phyloP scores from a whole-genome alignment of 2,329 filamentous ascomycete genomes.

The Simplicillium aogashimaense region DNA sequence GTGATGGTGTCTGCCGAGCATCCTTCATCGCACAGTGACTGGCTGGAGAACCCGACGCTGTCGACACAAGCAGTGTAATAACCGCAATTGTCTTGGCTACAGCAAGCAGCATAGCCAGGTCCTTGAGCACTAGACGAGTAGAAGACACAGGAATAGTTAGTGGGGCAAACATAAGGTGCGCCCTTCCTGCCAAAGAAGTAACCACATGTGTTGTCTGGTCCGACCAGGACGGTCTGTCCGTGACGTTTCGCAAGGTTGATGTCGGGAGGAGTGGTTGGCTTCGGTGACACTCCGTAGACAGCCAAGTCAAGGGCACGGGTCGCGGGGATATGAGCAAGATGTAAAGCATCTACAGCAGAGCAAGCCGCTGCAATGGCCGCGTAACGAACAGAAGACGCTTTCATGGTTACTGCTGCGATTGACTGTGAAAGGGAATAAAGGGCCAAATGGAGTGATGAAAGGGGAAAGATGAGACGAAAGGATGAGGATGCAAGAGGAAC shows the following conservation, averaged over 20 bases:
- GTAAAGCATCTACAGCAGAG: slow-evolving; percentile 13
- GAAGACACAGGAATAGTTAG: slow-evolving; percentile 24
- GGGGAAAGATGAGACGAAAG: too few species aligned
- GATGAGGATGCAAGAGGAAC: too few species aligned
- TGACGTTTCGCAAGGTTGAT: slow-evolving; percentile 19
- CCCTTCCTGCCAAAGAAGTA: slow-evolving; percentile 31
- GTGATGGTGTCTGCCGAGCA: slow-evolving; percentile 30
- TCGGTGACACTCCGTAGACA: slow-evolving; percentile 24
- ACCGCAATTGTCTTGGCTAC: slow-evolving; percentile 20
- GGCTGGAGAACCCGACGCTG: slow-evolving; percentile 19
- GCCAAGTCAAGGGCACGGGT: slow-evolving; percentile 22
- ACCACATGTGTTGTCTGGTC: slow-evolving; percentile 40
- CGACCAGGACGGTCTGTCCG: slow-evolving; percentile 29
- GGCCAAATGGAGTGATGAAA: too few species aligned
- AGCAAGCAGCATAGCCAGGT: slow-evolving; percentile 33
- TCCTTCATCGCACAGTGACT: slow-evolving; percentile 26
- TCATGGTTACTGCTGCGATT: too few species aligned
- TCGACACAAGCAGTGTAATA: slow-evolving; percentile 28
- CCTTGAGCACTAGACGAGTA: slow-evolving; percentile 17
- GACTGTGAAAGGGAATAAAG: too few species aligned
- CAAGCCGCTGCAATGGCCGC: slow-evolving; percentile 2
- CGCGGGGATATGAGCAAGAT: slow-evolving; percentile 7
- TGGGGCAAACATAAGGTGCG: slow-evolving; percentile 28
- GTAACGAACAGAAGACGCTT: slow-evolving; percentile 1
- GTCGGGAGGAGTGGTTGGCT: slow-evolving; percentile 29